Percentiles rank a stretch among this genome's conserved stretches.
Conservation (phyloP, 768 basidiomycete genomes). For the Phlebiopsis flavidoalba region DNA sequence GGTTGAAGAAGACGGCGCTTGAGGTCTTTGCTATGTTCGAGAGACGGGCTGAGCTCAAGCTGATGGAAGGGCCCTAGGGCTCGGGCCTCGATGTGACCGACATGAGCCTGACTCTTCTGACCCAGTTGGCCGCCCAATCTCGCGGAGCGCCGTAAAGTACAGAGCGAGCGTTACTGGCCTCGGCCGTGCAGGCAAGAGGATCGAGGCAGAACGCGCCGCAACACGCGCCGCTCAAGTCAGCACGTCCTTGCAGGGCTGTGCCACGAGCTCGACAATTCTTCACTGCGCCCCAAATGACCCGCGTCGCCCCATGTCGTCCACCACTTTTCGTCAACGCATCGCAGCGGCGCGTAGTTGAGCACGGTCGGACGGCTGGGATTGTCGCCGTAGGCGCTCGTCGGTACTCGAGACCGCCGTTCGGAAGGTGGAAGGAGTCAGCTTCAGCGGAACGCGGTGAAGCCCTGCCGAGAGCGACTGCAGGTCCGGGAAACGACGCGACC, state of each 20-base stretch:
- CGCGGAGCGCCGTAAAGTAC: conserved; percentile 90
- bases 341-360: conserved; percentile 88
- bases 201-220: conserved; percentile 88
- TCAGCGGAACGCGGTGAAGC: conserved; percentile 72
- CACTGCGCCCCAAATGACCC: conserved; percentile 72
- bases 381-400: conserved; percentile 67
- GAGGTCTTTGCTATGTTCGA: conserved; percentile 96
- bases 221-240: conserved; percentile 79
- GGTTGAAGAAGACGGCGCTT: conserved; percentile 92
- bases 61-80: conserved; percentile 98
- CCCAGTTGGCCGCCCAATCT: conserved; percentile 70
- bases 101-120: conserved; percentile 94
- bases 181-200: conserved; percentile 87
- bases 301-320: conserved; percentile 77
- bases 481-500: conserved; percentile 86
- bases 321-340: conserved; percentile 79
- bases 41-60: conserved; percentile 90
- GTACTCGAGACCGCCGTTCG: conserved; percentile 67
- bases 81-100: conserved; percentile 96
- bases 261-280: conserved; percentile 68
- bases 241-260: conserved; percentile 54
- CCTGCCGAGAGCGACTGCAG: conserved; percentile 58
- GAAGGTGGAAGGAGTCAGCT: conserved; percentile 70
- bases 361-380: conserved; percentile 88
- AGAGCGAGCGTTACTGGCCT: conserved; percentile 92